A percentile compares a stretch with the other conserved stretches of the same genome.
Evolutionary conservation across 495 filamentous ascomycete species (phyloP).

Genomic region (Aspergillus panamensis): DNA sequence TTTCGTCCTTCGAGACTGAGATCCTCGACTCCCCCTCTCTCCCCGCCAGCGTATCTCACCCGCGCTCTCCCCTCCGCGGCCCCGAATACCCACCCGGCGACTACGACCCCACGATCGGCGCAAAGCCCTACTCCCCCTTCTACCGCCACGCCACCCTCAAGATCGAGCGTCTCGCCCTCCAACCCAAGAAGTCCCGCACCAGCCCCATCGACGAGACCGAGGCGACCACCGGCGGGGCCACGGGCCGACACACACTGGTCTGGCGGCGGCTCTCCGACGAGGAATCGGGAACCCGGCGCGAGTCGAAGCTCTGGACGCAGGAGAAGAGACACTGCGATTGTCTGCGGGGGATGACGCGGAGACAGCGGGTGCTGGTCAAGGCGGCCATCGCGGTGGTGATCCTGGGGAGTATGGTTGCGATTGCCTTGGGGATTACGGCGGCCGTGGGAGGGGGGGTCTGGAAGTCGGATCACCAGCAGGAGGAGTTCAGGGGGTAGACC

Average conservation of each 20-base stretch:
- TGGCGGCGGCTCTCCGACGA: constrained; percentile 7
- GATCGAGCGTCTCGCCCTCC: constrained; percentile 41
- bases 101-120: constrained; percentile 41
- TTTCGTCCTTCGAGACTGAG: not conserved
- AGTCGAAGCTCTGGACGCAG: constrained; percentile 43
- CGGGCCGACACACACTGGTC: not conserved
- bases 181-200: constrained; percentile 32
- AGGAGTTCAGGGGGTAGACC: constrained; percentile 20
- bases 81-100: constrained; percentile 18
- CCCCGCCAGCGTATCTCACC: not conserved
- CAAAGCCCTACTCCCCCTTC: constrained; percentile 57
- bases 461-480: constrained; percentile 35
- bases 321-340: constrained; percentile 35
- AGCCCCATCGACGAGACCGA: constrained; percentile 14
- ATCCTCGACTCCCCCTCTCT: no score
- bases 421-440: constrained; percentile 60
- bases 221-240: no score
- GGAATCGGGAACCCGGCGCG: constrained; percentile 18
- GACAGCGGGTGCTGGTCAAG: constrained; percentile 51
- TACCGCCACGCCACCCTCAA: constrained; percentile 54
- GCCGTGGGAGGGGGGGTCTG: constrained; percentile 60
- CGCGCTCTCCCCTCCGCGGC: constrained; percentile 2
- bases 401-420: constrained; percentile 56
- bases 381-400: constrained; percentile 53
- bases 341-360: constrained; percentile 41